Percentiles rank a stretch among this genome's conserved stretches.
phyloP scores from a whole-genome alignment of 352 stramenopile species.

The Globisporangium splendens region DNA sequence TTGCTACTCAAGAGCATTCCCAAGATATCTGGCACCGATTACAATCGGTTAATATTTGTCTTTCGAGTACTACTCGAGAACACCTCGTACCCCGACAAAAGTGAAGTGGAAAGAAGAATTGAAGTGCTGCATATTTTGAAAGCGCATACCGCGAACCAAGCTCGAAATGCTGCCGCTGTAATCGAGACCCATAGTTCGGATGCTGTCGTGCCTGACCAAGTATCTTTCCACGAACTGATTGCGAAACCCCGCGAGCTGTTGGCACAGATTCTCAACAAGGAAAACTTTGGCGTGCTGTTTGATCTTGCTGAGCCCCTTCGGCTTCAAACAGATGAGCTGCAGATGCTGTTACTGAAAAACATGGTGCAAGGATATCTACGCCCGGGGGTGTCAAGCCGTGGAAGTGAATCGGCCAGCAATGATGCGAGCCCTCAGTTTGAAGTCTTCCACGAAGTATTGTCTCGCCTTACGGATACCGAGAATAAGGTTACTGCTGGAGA shows the following conservation, averaged over 20 bases:
- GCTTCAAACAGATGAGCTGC: conserved; percentile 61
- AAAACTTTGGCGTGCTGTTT: conserved; percentile 50
- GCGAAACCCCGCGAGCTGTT: conserved; percentile 56
- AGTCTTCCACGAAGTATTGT: conserved; percentile 27
- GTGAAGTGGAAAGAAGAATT: conserved; percentile 60
- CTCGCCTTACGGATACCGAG: conserved; percentile 31
- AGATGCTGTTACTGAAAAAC: conserved; percentile 75
- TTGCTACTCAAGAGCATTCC: conserved; percentile 57
- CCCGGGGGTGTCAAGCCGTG: not conserved
- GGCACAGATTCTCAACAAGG: conserved; percentile 31
- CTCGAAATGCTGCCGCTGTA: conserved; percentile 1
- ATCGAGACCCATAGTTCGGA: not conserved
- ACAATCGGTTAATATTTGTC: conserved; percentile 69
- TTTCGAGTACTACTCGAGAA: conserved; percentile 66
- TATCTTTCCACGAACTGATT: conserved; percentile 74
- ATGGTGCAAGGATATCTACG: conserved; percentile 32
- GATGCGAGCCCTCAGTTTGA: conserved; percentile 15
- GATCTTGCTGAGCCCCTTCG: conserved; percentile 46
- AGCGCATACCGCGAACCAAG: conserved; percentile 8
- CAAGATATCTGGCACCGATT: conserved; percentile 52
- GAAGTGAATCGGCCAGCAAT: not conserved
- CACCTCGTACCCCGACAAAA: conserved; percentile 44
- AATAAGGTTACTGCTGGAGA: conserved; percentile 45
- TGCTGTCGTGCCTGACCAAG: not conserved
- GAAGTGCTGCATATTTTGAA: conserved; percentile 60